Base-by-base conservation (phyloP, 176 grass and related monocot species). In the Triticum monococcum region DNA sequence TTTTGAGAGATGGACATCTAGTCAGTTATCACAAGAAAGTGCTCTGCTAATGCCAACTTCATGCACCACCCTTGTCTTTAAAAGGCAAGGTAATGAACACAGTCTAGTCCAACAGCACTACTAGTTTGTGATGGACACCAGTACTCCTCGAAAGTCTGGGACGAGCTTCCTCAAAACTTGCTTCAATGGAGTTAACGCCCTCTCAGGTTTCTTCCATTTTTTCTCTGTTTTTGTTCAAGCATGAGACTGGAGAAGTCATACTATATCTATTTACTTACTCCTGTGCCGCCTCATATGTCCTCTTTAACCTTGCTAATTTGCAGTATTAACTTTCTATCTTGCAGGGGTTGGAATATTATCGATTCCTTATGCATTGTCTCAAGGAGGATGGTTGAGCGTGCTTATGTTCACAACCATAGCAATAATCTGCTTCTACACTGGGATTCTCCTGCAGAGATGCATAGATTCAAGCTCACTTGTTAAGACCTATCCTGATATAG, bases 101-200 rank as follows among this genome's bases (percentile, higher is more conserved):
- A 38, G 35, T 72, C 79, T 63, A 90, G 54, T 85, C 62, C 65
- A 79, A 77, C 63, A 84, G 71, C 78, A 89, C 86, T 64, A 67
- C 65, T 64, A 79, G 61, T 75, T 87, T 73, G 60, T 40, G 80
- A 87, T 92, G 86, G 85, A 94, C 48, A 78, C 45, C n/a, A 84
- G 82, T 65, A 82, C 46, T 69, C 13, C 79, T 70, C 28, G 81
- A 46, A 94, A 97, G 82, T 85, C 90, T 50, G 90, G 92, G 61
- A 92, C 92, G 9, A 73, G 85, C 83, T 97, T 94, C 79, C 87
- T 92, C 59, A 97, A 91, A 86, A 97, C 94, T 72, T 97, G 94
- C 79, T 94, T 97, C 92, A 97, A 97, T 97, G 94, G 94, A 64
- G 90, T 92, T 40, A 97, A 97, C 90, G 94, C 92, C 52, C 94